phyloP scores from a whole-genome alignment of 768 basidiomycete species.

The Piloderma croceum region DNA sequence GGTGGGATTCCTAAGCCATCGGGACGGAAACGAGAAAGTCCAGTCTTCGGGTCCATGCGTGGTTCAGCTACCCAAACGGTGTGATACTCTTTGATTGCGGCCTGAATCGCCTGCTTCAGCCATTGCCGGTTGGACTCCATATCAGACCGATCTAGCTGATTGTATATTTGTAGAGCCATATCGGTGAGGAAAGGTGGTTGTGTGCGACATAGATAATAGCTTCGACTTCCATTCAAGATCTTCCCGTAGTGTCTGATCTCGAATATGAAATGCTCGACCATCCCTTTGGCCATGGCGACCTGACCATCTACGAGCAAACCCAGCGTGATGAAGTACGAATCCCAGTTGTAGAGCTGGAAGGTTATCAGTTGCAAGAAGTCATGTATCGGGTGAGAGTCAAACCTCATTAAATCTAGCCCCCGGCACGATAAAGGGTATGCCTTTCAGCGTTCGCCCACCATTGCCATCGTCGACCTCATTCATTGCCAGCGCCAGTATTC shows the following conservation, averaged over 20 bases:
- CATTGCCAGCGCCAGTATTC: constrained; percentile 94
- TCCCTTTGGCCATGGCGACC: constrained; percentile 90
- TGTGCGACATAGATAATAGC: constrained; percentile 90
- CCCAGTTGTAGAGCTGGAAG: constrained; percentile 85
- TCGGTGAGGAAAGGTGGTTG: constrained; percentile 99
- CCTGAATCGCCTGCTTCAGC: constrained; percentile 94
- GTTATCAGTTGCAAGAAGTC: not conserved
- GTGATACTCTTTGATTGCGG: constrained; percentile 98
- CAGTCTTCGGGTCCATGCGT: constrained; percentile 90
- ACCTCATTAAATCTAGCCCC: constrained; percentile 94
- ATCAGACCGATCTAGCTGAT: constrained; percentile 86
- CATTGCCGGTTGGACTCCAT: constrained; percentile 73
- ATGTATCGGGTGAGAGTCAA: constrained; percentile 15
- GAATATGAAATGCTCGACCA: constrained; percentile 99
- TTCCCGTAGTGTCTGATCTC: constrained; percentile 98
- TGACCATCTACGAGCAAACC: constrained; percentile 94
- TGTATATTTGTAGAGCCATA: constrained; percentile 97
- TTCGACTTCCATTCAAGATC: constrained; percentile 93
- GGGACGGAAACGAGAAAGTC: constrained; percentile 90
- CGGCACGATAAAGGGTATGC: constrained; percentile 95
- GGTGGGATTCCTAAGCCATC: constrained; percentile 95
- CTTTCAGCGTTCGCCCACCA: constrained; percentile 79
- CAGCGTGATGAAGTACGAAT: constrained; percentile 90
- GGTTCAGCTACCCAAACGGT: constrained; percentile 95
- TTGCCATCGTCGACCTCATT: constrained; percentile 76